These are phyloP conservation scores for Penicillium canariense DNA, from an alignment of 495 filamentous ascomycete species.

Conservation along the genomic window DNA sequence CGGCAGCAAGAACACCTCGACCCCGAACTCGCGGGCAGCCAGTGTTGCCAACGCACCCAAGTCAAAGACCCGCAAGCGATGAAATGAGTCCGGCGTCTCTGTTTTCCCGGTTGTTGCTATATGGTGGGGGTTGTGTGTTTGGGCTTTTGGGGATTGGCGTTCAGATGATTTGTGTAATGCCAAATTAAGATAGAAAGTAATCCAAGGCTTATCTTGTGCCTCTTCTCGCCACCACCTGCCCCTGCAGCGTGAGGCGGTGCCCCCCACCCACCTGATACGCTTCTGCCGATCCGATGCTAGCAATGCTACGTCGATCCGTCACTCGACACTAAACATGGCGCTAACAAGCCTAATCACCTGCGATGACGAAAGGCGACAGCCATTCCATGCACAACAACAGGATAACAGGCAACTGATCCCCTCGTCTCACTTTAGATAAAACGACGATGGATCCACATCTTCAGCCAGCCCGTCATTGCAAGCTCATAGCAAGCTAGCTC, in stretches of 20 bases:
- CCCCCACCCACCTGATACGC: slow-evolving; percentile 12
- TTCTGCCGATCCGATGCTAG: slow-evolving; percentile 18
- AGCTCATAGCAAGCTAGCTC: too few relatives aligned
- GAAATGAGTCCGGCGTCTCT: slow-evolving; percentile 16
- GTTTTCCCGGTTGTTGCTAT: slow-evolving; percentile 9
- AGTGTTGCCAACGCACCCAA: slow-evolving; percentile 54
- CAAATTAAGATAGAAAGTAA: slow-evolving; percentile 25
- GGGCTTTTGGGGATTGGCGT: slow-evolving; percentile 21
- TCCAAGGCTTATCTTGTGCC: slow-evolving; percentile 20
- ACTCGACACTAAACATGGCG: slow-evolving; percentile 5
- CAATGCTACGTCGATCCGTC: slow-evolving; percentile 17
- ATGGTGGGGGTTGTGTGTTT: slow-evolving; percentile 3
- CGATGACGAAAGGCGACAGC: slow-evolving; percentile 20
- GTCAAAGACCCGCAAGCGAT: slow-evolving; percentile 50
- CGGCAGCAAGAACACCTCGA: slow-evolving; percentile 50
- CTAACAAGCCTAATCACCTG: slow-evolving; percentile 14
- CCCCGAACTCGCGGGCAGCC: slow-evolving; percentile 54
- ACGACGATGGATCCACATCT: slow-evolving; percentile 1
- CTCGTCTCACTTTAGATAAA: slow-evolving; percentile 4
- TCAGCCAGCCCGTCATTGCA: background rate
- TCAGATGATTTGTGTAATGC: slow-evolving; percentile 24
- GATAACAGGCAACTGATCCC: slow-evolving; percentile 7
- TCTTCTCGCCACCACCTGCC: slow-evolving; percentile 3
- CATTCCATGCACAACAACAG: background rate
- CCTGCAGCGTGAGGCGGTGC: slow-evolving; percentile 3